phyloP scores from a whole-genome alignment of 495 filamentous ascomycete species.

The Immersiella caudata region DNA sequence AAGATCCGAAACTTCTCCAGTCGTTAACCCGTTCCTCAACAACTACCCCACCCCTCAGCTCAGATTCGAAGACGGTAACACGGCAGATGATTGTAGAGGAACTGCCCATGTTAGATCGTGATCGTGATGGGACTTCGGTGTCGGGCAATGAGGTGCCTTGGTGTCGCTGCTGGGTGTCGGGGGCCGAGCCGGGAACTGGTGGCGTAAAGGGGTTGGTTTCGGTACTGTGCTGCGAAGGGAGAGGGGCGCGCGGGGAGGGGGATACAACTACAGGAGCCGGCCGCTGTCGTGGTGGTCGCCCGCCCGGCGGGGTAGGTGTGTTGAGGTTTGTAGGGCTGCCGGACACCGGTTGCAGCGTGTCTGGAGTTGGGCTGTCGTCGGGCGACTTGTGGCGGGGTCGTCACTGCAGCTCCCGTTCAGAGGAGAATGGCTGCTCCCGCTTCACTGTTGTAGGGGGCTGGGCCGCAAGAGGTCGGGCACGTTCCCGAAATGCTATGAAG shows the following conservation, averaged over 20 bases:
- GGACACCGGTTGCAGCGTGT: background rate
- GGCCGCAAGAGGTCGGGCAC: conserved; percentile 1
- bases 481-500: conserved; percentile 4
- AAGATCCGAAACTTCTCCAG: too few species aligned
- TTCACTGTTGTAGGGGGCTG: background rate
- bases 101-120: too few species aligned
- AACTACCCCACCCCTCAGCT: too few species aligned
- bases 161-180: too few species aligned
- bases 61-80: too few species aligned
- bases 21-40: too few species aligned
- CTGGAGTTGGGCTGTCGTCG: background rate
- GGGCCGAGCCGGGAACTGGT: background rate
- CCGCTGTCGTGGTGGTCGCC: conserved; percentile 5
- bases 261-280: too few species aligned
- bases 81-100: too few species aligned
- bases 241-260: conserved; percentile 1
- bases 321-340: conserved; percentile 11
- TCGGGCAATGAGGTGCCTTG: too few species aligned
- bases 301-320: conserved; percentile 10
- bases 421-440: conserved; percentile 9
- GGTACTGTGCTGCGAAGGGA: conserved; percentile 2
- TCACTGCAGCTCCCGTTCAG: conserved; percentile 1
- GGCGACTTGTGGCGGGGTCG: conserved; percentile 6
- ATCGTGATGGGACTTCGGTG: too few species aligned
- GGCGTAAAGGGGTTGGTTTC: conserved; percentile 13